These are phyloP conservation scores for Rhizopogon vulgaris DNA, from an alignment of 768 basidiomycete genomes.

Conservation along the genomic window DNA sequence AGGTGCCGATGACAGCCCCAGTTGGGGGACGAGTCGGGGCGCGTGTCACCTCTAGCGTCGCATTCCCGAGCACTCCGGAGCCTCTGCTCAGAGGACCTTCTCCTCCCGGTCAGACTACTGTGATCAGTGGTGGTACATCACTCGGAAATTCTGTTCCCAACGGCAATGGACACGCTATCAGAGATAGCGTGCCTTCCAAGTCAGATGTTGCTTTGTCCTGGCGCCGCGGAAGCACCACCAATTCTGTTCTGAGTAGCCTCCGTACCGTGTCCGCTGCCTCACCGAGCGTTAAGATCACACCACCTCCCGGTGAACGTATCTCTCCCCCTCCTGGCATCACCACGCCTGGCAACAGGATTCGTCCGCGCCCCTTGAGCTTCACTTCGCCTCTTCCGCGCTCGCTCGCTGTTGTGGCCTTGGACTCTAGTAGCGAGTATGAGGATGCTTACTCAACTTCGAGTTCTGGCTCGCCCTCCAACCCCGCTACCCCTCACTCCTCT, in stretches of 20 bases:
- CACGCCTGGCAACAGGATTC: slow-evolving; percentile 31
- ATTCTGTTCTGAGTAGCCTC: slow-evolving; percentile 65
- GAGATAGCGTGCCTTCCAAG: slow-evolving; percentile 53
- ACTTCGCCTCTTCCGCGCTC: slow-evolving; percentile 39
- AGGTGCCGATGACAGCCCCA: slow-evolving; percentile 76
- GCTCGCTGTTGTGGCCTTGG: slow-evolving; percentile 48
- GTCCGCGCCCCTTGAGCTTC: slow-evolving; percentile 68
- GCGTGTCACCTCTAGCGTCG: slow-evolving; percentile 39
- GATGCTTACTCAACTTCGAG: slow-evolving; percentile 53
- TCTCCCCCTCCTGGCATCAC: slow-evolving; percentile 42
- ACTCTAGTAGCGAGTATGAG: slow-evolving; percentile 48
- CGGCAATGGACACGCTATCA: slow-evolving; percentile 19
- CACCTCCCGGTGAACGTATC: slow-evolving; percentile 55
- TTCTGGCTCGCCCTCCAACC: slow-evolving; percentile 61
- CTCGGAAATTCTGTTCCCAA: slow-evolving; percentile 50
- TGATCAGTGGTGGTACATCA: slow-evolving; percentile 69
- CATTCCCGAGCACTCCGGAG: slow-evolving; percentile 36
- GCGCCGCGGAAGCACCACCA: slow-evolving; percentile 67
- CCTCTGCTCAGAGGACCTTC: slow-evolving; percentile 31
- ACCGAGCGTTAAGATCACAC: slow-evolving; percentile 67
- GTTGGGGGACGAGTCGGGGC: slow-evolving; percentile 73
- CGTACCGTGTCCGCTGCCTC: slow-evolving; percentile 48
- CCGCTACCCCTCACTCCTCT: slow-evolving; percentile 69
- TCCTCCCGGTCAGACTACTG: slow-evolving; percentile 54
- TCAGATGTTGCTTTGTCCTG: slow-evolving; percentile 76